These are phyloP conservation scores for Coprinopsis cinerea DNA, from an alignment of 768 basidiomycete species.

Conservation along the genomic window DNA sequence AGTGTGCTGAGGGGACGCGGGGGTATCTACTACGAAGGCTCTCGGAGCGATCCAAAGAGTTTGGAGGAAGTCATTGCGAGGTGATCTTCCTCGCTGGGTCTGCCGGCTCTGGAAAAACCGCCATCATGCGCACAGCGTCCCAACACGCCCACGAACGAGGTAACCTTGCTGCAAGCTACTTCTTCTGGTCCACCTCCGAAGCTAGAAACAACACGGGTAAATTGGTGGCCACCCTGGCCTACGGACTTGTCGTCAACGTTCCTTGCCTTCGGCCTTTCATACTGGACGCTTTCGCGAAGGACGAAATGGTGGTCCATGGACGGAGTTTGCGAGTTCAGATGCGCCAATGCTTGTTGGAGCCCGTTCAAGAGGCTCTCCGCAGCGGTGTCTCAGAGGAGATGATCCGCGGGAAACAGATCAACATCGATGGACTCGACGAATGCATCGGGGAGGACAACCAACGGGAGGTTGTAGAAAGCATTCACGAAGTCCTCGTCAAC, in stretches of 20 bases:
- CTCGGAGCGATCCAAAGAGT: too few relatives aligned
- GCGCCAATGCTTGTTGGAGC: slow-evolving; percentile 5
- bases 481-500: slow-evolving; percentile 4
- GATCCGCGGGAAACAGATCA: slow-evolving; percentile 1
- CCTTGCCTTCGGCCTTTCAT: slow-evolving; percentile 2
- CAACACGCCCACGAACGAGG: slow-evolving; percentile 1
- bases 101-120: slow-evolving; percentile 13
- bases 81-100: too few relatives aligned
- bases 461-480: slow-evolving; percentile 5
- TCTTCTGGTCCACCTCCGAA: slow-evolving; percentile 7
- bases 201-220: slow-evolving; percentile 4
- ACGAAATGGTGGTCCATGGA: neutral
- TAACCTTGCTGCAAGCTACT: slow-evolving; percentile 9
- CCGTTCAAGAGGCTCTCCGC: neutral
- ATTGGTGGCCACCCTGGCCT: slow-evolving; percentile 10
- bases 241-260: slow-evolving; percentile 4
- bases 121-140: slow-evolving; percentile 9
- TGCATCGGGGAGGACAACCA: slow-evolving; percentile 10
- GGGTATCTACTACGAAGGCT: too few relatives aligned
- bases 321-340: slow-evolving; percentile 7
- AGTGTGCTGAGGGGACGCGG: too few relatives aligned
- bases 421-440: slow-evolving; percentile 15
- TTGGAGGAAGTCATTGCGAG: too few relatives aligned
- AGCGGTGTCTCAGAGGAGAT: neutral
- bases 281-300: neutral